phyloP scores from a whole-genome alignment of 2,329 filamentous ascomycete genomes.

The Cercospora sesami region DNA sequence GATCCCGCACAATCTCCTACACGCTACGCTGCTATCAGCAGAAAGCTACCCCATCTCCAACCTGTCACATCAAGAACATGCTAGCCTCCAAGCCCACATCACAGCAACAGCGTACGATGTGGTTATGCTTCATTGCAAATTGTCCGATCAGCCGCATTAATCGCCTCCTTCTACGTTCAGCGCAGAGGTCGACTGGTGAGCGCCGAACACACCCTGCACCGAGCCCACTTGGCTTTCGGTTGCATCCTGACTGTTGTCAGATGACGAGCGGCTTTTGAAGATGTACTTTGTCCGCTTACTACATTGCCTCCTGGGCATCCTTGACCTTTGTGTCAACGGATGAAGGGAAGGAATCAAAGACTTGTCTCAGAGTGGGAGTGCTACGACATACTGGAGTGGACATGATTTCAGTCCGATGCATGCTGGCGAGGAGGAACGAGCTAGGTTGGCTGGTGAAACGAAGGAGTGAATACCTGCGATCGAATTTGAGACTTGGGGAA shows the following conservation, averaged over 20 bases:
- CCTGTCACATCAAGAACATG: constrained; percentile 49
- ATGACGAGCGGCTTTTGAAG: constrained; percentile 81
- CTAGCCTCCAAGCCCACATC: constrained; percentile 44
- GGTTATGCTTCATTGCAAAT: constrained; percentile 43
- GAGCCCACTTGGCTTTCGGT: constrained; percentile 16
- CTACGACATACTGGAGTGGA: constrained; percentile 43
- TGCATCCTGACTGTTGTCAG: constrained; percentile 36
- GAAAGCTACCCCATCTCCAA: constrained; percentile 48
- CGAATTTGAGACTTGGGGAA: constrained; percentile 15
- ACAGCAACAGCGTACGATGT: constrained; percentile 55
- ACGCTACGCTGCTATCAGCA: constrained; percentile 42
- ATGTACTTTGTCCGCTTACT: constrained; percentile 85
- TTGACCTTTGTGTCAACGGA: background rate
- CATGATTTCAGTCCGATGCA: constrained; percentile 65
- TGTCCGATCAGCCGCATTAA: constrained; percentile 66
- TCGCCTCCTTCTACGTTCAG: constrained; percentile 56
- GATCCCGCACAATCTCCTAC: constrained; percentile 53
- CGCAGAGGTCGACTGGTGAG: constrained; percentile 57
- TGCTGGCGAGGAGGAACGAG: constrained; percentile 22
- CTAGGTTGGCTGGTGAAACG: constrained; percentile 30
- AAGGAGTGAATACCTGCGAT: constrained; percentile 25
- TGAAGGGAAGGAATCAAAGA: constrained; percentile 85
- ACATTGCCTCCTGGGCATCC: constrained; percentile 60
- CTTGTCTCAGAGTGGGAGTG: constrained; percentile 83
- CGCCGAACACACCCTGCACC: constrained; percentile 51